These are phyloP conservation scores for Fonsecaea erecta DNA, from an alignment of 2,329 filamentous ascomycete genomes.

Conservation along the genomic window DNA sequence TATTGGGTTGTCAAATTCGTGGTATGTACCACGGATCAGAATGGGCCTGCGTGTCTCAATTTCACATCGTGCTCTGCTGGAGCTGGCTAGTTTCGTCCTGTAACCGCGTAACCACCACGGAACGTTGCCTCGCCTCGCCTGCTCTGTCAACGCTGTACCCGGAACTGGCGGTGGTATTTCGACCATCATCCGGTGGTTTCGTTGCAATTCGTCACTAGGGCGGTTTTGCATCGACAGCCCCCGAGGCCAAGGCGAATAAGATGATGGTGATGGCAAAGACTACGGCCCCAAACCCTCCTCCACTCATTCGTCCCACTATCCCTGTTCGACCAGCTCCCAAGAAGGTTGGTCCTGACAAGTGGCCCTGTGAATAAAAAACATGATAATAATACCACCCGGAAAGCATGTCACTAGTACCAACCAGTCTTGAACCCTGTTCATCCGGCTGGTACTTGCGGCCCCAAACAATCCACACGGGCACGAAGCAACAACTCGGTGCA, in stretches of 20 bases:
- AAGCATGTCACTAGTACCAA: neutral
- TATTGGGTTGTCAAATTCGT: neutral
- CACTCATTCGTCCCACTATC: constrained; percentile 10
- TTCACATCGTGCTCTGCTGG: neutral
- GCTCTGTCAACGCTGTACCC: neutral
- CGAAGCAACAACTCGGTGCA: constrained; percentile 5
- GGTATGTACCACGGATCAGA: neutral
- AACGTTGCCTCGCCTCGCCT: neutral
- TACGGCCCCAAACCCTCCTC: constrained; percentile 10
- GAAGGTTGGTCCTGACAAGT: neutral
- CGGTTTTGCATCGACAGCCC: neutral
- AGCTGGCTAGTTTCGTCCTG: neutral
- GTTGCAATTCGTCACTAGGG: neutral
- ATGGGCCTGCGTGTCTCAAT: neutral
- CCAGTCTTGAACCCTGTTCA: constrained; percentile 6
- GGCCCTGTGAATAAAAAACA: neutral
- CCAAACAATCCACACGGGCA: constrained; percentile 7
- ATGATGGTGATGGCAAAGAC: constrained; percentile 13
- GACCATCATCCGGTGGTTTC: neutral
- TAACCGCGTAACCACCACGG: neutral
- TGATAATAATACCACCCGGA: neutral
- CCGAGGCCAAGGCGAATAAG: constrained; percentile 8
- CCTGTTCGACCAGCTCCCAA: constrained; percentile 3
- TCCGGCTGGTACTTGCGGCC: constrained; percentile 8
- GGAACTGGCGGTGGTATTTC: neutral